Evolutionary conservation across 306 rosid species (phyloP), one percentile per base, ranked within the genome.

Genomic region (Hippophae gyantsensis): DNA sequence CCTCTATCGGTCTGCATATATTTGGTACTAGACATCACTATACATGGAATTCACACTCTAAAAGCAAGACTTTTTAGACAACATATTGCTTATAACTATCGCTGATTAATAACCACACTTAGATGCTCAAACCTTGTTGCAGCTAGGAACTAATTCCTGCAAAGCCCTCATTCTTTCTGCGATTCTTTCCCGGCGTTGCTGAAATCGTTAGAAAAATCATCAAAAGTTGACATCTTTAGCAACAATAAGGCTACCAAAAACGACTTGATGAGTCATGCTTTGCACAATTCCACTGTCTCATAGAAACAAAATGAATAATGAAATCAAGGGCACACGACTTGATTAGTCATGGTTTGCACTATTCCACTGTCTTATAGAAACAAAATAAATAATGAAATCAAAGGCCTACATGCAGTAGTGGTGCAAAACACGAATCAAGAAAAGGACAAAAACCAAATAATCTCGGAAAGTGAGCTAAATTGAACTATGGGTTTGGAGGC

Each of bases 151-250:
- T 71, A 93, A 69, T 69, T 93, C 99, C 79, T 88, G 99, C 76
- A 93, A 69, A 65, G 97, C 99, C 84, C 75, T 93, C 99, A 93
- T 93, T 84, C 99, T 84, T 74, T 93, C 99, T 1, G 99, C 99
- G 54, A 93, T 93, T 79, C 99, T 93, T 79, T 93, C 99, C 60
- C 99, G 83, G 10, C 97, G 99, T 62, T 88, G 72, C 99, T 93
- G 65, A 70, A 79, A 25, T 40, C 74, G 68, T 52, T 26, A 60
- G 25, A 80, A 58, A 32, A 32, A 25, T 13, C 49, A 58, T 14
- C 6, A 6, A 54, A 52, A 11, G 6, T 13, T 42, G 5, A 48
- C 41, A 13, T 25, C 23, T 40, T 26, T 12, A 13, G 13, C 9
- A 14, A 41, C 4, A 47, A 13, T n/a, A 50, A 51, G 9, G n/a